A percentile compares a stretch with the other conserved stretches of the same genome.
phyloP scores from a whole-genome alignment of 164 flowering plant species.

The Vitis rotundifolia region DNA sequence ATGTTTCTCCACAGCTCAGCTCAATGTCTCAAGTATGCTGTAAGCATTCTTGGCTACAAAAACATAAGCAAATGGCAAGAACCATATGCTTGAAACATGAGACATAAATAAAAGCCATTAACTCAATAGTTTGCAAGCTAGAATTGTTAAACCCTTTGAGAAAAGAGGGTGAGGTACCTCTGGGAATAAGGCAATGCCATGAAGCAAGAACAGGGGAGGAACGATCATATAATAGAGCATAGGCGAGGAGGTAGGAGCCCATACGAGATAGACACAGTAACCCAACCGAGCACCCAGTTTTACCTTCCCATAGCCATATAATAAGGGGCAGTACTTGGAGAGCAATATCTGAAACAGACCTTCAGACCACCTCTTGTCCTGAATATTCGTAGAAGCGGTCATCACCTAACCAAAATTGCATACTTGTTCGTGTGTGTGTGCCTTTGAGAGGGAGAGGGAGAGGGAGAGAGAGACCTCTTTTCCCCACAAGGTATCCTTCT shows the following conservation, averaged over 20 bases:
- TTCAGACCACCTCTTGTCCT: no score
- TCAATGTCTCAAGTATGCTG: constrained; percentile 17
- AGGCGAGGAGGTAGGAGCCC: constrained; percentile 39
- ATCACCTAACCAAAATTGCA: neutral
- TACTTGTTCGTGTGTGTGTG: no score
- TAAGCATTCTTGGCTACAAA: constrained; percentile 10
- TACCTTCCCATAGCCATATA: no score
- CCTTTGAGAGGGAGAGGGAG: neutral
- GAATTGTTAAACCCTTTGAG: no score
- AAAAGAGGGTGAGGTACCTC: constrained; percentile 17
- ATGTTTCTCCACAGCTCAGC: constrained; percentile 19
- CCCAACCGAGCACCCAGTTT: constrained; percentile 10
- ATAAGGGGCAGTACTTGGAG: constrained; percentile 38
- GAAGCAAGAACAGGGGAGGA: constrained; percentile 37
- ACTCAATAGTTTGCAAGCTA: no score
- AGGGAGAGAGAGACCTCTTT: constrained; percentile 29
- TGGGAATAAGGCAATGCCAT: constrained; percentile 34
- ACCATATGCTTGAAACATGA: constrained; percentile 29
- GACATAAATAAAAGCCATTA: neutral
- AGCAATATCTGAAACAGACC: constrained; percentile 8
- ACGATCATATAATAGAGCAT: constrained; percentile 5
- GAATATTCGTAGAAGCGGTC: neutral
- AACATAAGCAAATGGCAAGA: constrained; percentile 25
- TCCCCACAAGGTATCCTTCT: constrained; percentile 40
- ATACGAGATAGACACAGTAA: constrained; percentile 43